Conservation (phyloP, 1,139 yeast species). For the Kodamaea sp. region DNA sequence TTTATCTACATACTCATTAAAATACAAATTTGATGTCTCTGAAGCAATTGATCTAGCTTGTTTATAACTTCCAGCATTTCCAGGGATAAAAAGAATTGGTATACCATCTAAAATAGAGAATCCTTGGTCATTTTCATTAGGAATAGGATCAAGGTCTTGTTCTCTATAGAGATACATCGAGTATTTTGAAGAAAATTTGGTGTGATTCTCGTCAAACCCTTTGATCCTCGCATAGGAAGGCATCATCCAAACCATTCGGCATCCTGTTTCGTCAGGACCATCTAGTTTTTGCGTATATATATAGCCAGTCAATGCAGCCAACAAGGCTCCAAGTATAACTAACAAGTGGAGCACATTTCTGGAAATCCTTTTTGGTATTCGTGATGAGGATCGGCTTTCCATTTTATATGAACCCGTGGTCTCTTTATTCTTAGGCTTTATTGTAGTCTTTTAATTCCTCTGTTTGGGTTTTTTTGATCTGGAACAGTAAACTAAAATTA, state of each 20-base stretch:
- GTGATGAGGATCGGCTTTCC: background rate
- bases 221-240: slow-evolving; percentile 74
- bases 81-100: slow-evolving; percentile 92
- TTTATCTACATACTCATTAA: slow-evolving; percentile 26
- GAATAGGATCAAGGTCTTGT: slow-evolving; percentile 62
- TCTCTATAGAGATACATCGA: slow-evolving; percentile 78
- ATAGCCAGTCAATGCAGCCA: slow-evolving; percentile 12
- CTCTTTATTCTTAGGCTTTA: too few species aligned
- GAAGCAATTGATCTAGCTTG: slow-evolving; percentile 94
- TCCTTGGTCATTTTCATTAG: slow-evolving; percentile 36
- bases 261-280: slow-evolving; percentile 39
- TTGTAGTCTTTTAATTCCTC: too few species aligned
- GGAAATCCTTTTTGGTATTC: slow-evolving; percentile 3
- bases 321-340: slow-evolving; percentile 8
- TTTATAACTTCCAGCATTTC: slow-evolving; percentile 92
- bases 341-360: slow-evolving; percentile 8
- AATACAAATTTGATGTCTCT: slow-evolving; percentile 53
- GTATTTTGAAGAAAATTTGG: slow-evolving; percentile 74
- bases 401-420: too few species aligned
- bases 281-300: slow-evolving; percentile 19
- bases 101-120: slow-evolving; percentile 52
- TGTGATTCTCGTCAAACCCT: slow-evolving; percentile 68
- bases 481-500: too few species aligned
- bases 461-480: too few species aligned
- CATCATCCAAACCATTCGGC: slow-evolving; percentile 64